Evolutionary conservation across 805 yeast species (phyloP).

Genomic region (Wickerhamiella alocasiicola): DNA sequence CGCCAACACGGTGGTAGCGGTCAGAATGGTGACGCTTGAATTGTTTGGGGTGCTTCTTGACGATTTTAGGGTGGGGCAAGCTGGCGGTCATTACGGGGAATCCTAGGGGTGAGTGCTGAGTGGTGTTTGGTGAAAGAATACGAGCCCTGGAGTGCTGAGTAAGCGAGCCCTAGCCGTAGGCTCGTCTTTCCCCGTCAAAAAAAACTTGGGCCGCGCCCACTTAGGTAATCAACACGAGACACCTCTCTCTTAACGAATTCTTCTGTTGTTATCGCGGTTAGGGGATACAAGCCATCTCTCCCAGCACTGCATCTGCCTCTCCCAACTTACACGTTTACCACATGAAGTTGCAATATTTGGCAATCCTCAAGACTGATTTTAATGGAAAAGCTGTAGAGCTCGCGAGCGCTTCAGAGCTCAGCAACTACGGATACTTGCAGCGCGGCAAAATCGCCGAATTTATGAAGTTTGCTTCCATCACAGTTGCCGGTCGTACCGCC

Average conservation of each 20-base stretch:
- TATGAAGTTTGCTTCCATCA: slow-evolving; percentile 86
- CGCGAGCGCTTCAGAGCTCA: slow-evolving; percentile 65
- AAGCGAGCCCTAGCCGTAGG: not conserved
- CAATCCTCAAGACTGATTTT: slow-evolving; percentile 56
- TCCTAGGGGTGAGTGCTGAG: slow-evolving; percentile 1
- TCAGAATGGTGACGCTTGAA: slow-evolving; percentile 99
- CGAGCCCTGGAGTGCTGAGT: not conserved
- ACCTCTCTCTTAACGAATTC: no score
- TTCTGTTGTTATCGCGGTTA: no score
- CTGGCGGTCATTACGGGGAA: slow-evolving; percentile 75
- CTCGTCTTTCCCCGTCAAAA: no score
- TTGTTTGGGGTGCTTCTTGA: slow-evolving; percentile 97
- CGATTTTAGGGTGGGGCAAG: slow-evolving; percentile 97
- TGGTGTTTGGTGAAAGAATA: no score
- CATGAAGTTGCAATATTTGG: slow-evolving; percentile 89
- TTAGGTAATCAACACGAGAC: no score
- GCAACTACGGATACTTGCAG: slow-evolving; percentile 83
- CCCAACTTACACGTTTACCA: not conserved
- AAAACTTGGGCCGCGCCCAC: no score
- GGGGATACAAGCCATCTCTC: no score
- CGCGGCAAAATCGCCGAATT: slow-evolving; percentile 73
- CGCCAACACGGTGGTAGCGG: slow-evolving; percentile 96
- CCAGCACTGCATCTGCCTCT: no score
- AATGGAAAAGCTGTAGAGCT: slow-evolving; percentile 60
- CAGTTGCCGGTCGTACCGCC: slow-evolving; percentile 77